phyloP scores from a whole-genome alignment of 2,329 filamentous ascomycete species.

The Dactylellina cionopaga region DNA sequence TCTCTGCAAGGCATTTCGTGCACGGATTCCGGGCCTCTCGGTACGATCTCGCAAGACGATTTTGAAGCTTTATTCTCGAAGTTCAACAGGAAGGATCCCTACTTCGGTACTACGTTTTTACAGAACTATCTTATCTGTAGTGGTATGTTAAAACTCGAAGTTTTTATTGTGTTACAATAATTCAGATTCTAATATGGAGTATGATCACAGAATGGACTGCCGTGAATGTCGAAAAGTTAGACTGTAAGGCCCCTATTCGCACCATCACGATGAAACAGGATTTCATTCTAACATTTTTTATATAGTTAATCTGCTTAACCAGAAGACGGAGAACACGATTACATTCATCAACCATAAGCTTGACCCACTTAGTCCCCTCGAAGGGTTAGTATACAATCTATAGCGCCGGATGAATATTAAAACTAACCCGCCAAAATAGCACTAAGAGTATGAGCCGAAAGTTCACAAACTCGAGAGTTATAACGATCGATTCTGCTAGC shows the following conservation, averaged over 20 bases:
- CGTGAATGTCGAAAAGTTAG: conserved; percentile 34
- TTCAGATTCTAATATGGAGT: not conserved
- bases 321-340: conserved; percentile 32
- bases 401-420: not conserved
- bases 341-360: conserved; percentile 39
- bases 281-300: not conserved
- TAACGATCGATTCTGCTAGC: conserved; percentile 32
- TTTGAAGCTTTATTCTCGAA: conserved; percentile 30
- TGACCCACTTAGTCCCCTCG: conserved; percentile 30
- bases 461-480: conserved; percentile 35
- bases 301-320: conserved; percentile 22
- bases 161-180: conserved; percentile 6
- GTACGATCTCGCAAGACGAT: conserved; percentile 24
- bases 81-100: conserved; percentile 36
- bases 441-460: conserved; percentile 39
- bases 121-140: conserved; percentile 40
- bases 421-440: conserved; percentile 7
- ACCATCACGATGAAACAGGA: not conserved
- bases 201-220: conserved; percentile 37
- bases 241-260: conserved; percentile 23
- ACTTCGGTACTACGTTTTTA: conserved; percentile 40
- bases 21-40: conserved; percentile 38
- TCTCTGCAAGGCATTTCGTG: conserved; percentile 30
- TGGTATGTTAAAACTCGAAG: conserved; percentile 22
- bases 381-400: conserved; percentile 13